These are phyloP conservation scores for Globisporangium iwayamae DNA, from an alignment of 352 stramenopile genomes.

Conservation along the genomic window DNA sequence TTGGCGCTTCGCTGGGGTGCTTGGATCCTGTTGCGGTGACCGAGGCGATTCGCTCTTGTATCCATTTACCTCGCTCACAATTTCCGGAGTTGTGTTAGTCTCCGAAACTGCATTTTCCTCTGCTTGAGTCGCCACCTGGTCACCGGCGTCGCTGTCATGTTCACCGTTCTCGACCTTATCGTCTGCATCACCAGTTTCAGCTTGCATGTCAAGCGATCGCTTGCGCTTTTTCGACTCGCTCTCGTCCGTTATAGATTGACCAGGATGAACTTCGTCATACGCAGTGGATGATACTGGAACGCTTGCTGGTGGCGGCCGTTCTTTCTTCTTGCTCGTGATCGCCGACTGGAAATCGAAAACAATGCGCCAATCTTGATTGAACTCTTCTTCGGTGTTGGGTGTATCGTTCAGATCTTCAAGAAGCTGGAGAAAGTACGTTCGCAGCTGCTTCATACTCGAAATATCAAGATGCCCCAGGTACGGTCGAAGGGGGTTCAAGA, in stretches of 20 bases:
- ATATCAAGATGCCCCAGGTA: slow-evolving; percentile 77
- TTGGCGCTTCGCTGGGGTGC: slow-evolving; percentile 7
- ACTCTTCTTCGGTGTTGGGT: slow-evolving; percentile 34
- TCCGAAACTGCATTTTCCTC: background rate
- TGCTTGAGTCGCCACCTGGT: background rate
- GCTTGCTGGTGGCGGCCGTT: slow-evolving; percentile 4
- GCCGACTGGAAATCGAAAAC: slow-evolving; percentile 70
- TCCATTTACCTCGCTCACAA: background rate
- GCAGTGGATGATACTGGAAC: background rate
- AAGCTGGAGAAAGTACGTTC: slow-evolving; percentile 64
- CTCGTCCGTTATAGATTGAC: background rate
- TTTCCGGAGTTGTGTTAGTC: background rate
- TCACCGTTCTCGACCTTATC: background rate
- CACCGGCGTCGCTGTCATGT: background rate
- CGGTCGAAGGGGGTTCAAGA: slow-evolving; percentile 61
- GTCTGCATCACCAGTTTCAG: background rate
- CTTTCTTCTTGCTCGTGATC: slow-evolving; percentile 22
- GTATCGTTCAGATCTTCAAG: slow-evolving; percentile 43
- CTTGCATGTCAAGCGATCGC: slow-evolving; percentile 12
- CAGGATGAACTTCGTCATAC: background rate
- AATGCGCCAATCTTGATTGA: slow-evolving; percentile 45
- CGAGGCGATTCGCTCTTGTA: background rate
- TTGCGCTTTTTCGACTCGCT: slow-evolving; percentile 13
- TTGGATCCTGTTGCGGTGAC: background rate
- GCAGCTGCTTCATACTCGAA: slow-evolving; percentile 55